Conservation (phyloP, 352 stramenopile species). For the Phytopythium sindhum region DNA sequence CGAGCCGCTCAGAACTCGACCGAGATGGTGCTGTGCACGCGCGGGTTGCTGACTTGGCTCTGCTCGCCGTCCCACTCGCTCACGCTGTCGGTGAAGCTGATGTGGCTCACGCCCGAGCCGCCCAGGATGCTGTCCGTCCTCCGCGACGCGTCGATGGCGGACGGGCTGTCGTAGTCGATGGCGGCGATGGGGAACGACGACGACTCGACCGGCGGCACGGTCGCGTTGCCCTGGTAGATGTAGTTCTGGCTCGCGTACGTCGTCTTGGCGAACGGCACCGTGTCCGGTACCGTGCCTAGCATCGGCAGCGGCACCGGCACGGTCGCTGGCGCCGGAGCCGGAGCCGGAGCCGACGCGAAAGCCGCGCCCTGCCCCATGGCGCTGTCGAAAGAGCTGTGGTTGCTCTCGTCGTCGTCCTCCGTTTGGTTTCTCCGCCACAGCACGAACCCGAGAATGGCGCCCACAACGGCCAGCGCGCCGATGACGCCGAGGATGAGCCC, state of each 20-base stretch:
- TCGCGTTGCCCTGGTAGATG: slow-evolving; percentile 10
- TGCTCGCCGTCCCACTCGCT: slow-evolving; percentile 5
- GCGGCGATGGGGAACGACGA: slow-evolving; percentile 3
- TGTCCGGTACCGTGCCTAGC: background rate
- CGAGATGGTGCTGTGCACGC: slow-evolving; percentile 6
- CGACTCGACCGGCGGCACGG: slow-evolving; percentile 7
- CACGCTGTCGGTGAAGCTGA: slow-evolving; percentile 3
- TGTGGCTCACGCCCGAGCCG: slow-evolving; percentile 12
- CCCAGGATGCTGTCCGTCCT: slow-evolving; percentile 43
- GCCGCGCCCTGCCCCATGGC: background rate
- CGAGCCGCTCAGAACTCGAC: slow-evolving; percentile 3
- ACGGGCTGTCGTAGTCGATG: slow-evolving; percentile 46
- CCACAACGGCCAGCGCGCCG: slow-evolving; percentile 36
- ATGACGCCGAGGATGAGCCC: slow-evolving; percentile 53
- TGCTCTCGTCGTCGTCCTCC: slow-evolving; percentile 50
- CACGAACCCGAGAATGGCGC: slow-evolving; percentile 56
- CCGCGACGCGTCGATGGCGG: slow-evolving; percentile 32
- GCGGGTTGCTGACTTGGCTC: background rate
- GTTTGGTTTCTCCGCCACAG: slow-evolving; percentile 52
- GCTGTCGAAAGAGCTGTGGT: slow-evolving; percentile 17
- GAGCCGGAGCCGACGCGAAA: slow-evolving; percentile 14
- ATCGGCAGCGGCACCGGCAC: background rate
- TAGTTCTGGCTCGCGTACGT: slow-evolving; percentile 12
- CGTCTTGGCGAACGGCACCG: slow-evolving; percentile 14
- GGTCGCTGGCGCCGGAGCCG: slow-evolving; percentile 10